Percentiles rank a stretch among this genome's conserved stretches.
Evolutionary conservation across 2,329 filamentous ascomycete genomes (phyloP).

Genomic region (Fusarium incarnatum): DNA sequence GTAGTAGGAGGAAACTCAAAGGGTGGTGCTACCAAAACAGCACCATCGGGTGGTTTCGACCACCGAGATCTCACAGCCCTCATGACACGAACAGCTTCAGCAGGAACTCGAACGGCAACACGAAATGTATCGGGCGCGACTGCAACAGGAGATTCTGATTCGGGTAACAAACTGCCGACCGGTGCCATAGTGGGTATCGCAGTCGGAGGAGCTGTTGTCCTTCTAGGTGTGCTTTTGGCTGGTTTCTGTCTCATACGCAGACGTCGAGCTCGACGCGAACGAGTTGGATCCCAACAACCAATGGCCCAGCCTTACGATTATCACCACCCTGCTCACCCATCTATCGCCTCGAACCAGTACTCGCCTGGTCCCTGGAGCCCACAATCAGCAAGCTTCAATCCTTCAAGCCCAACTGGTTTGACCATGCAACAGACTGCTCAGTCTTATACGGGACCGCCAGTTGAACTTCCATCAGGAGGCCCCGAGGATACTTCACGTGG

Average conservation of each 20-base stretch:
- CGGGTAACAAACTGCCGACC: constrained; percentile 44
- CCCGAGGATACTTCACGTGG: constrained; percentile 18
- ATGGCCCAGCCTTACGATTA: constrained; percentile 44
- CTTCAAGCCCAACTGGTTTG: constrained; percentile 36
- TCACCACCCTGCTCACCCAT: constrained; percentile 40
- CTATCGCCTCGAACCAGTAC: constrained; percentile 36
- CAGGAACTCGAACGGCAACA: constrained; percentile 62
- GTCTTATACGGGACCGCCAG: constrained; percentile 43
- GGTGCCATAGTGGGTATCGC: constrained; percentile 60
- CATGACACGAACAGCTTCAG: constrained; percentile 62
- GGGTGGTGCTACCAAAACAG: constrained; percentile 65
- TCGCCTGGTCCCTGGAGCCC: constrained; percentile 46
- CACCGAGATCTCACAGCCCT: constrained; percentile 64
- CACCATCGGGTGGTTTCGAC: constrained; percentile 62
- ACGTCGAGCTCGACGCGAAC: constrained; percentile 25
- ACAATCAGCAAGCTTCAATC: constrained; percentile 38
- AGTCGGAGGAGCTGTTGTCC: constrained; percentile 51
- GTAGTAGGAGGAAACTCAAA: constrained; percentile 62
- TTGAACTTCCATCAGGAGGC: constrained; percentile 44
- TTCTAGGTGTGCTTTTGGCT: constrained; percentile 46
- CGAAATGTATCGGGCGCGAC: constrained; percentile 51
- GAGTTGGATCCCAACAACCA: constrained; percentile 40
- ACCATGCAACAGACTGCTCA: constrained; percentile 34
- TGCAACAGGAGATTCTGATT: constrained; percentile 9
- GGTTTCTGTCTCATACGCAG: constrained; percentile 50